Evolutionary conservation across 2,329 filamentous ascomycete genomes (phyloP).

Genomic region (Phialophora tarda): DNA sequence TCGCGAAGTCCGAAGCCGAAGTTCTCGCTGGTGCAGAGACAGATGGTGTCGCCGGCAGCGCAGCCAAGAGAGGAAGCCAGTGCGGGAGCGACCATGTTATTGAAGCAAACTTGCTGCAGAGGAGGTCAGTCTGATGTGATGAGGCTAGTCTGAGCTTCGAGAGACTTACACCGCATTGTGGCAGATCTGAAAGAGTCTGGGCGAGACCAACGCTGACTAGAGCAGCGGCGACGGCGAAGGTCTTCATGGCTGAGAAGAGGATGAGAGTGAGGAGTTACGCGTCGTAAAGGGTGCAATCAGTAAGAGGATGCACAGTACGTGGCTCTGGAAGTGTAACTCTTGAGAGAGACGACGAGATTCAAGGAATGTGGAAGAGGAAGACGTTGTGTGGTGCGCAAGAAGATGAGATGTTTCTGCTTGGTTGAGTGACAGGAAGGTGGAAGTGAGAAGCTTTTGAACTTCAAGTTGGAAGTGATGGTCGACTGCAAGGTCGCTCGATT

Average conservation of each 20-base stretch:
- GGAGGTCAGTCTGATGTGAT: conserved; percentile 28
- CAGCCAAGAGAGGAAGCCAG: conserved; percentile 47
- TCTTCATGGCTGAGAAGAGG: conserved; percentile 41
- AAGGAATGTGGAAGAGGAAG: conserved; percentile 18
- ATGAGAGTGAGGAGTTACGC: conserved; percentile 31
- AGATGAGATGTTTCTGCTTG: conserved; percentile 14
- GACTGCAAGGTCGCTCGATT: conserved; percentile 1
- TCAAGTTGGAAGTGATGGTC: conserved; percentile 17
- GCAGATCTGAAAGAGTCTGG: conserved; percentile 34
- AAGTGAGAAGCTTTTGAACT: conserved; percentile 16
- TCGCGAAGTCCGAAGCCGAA: conserved; percentile 55
- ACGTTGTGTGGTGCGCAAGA: conserved; percentile 2
- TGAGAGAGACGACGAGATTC: conserved; percentile 25
- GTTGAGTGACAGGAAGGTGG: conserved; percentile 17
- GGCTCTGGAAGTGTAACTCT: conserved; percentile 23
- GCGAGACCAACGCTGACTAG: conserved; percentile 38
- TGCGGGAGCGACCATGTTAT: conserved; percentile 52
- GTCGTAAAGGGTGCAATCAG: conserved; percentile 33
- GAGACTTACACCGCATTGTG: conserved; percentile 42
- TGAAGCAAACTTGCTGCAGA: conserved; percentile 51
- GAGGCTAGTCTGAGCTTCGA: neutral
- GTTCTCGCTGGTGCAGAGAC: conserved; percentile 49
- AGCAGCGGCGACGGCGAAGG: conserved; percentile 36
- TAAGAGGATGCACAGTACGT: conserved; percentile 36
- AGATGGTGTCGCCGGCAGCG: conserved; percentile 44